These are phyloP conservation scores for Magnaporthiopsis rhizophila DNA, from an alignment of 2,329 filamentous ascomycete genomes.

Conservation along the genomic window DNA sequence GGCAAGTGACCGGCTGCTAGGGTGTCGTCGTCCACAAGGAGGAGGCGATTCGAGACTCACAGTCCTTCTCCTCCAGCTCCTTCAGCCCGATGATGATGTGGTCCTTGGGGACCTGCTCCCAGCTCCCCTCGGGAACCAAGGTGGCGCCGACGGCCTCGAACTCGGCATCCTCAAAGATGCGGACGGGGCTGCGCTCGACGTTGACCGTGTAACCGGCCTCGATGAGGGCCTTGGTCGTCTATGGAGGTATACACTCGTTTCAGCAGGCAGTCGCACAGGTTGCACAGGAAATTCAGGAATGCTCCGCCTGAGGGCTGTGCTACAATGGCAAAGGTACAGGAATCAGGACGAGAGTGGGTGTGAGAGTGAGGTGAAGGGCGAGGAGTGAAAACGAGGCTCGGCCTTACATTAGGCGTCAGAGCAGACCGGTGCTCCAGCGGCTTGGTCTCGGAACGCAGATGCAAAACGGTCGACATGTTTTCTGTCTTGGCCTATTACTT, in stretches of 20 bases:
- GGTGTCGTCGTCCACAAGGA: no score
- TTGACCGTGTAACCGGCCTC: slow-evolving; percentile 62
- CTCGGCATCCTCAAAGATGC: slow-evolving; percentile 57
- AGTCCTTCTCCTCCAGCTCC: slow-evolving; percentile 66
- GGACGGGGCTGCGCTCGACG: slow-evolving; percentile 58
- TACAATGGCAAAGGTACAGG: no score
- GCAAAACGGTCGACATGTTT: slow-evolving; percentile 6
- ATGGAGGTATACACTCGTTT: background rate
- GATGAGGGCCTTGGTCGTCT: slow-evolving; percentile 42
- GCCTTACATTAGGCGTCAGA: slow-evolving; percentile 12
- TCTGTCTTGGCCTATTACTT: background rate
- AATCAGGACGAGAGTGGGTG: no score
- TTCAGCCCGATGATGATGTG: slow-evolving; percentile 70
- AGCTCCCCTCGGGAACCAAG: slow-evolving; percentile 58
- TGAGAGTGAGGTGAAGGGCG: no score
- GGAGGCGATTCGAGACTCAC: slow-evolving; percentile 28
- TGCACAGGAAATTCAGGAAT: no score
- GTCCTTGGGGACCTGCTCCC: slow-evolving; percentile 58
- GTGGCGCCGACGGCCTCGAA: slow-evolving; percentile 56
- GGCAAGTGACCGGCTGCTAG: background rate
- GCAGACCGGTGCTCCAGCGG: slow-evolving; percentile 17
- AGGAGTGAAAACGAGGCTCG: no score
- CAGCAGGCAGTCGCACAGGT: no score
- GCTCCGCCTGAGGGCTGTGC: no score
- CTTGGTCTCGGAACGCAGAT: slow-evolving; percentile 16